These are phyloP conservation scores for Carex myosuroides DNA, from an alignment of 176 grass and related monocot species.

Conservation along the genomic window DNA sequence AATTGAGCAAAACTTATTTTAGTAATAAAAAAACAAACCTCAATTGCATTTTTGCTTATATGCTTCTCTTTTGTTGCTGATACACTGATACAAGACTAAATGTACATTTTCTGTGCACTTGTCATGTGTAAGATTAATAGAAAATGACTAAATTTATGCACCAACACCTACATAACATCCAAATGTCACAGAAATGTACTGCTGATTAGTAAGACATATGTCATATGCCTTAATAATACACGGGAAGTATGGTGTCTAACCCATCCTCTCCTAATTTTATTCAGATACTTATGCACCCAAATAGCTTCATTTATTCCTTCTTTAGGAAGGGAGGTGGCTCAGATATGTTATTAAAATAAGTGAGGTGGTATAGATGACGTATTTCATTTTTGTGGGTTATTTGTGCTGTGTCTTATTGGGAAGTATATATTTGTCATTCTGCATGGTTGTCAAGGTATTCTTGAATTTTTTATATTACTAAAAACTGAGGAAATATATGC, in stretches of 20 bases:
- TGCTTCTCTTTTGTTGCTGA: background rate
- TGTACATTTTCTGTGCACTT: background rate
- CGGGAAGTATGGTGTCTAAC: background rate
- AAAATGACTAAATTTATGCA: background rate
- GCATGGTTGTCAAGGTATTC: background rate
- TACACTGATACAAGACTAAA: background rate
- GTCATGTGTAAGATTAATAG: background rate
- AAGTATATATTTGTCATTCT: background rate
- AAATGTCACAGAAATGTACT: background rate
- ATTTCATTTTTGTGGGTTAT: background rate
- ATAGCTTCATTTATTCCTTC: background rate
- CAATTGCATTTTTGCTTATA: background rate
- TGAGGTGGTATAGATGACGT: background rate
- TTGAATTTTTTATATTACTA: background rate
- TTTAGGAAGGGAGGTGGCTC: background rate
- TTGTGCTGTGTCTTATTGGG: background rate
- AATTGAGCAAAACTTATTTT: background rate
- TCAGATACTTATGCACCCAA: background rate
- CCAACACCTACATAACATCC: background rate
- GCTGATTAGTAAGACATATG: background rate
- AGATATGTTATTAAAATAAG: background rate
- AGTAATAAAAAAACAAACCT: background rate
- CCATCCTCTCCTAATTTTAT: background rate
- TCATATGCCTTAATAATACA: background rate
- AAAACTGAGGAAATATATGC: background rate